Evolutionary conservation across 2,329 filamentous ascomycete genomes (phyloP).

Genomic region (Magnaporthales sp.): DNA sequence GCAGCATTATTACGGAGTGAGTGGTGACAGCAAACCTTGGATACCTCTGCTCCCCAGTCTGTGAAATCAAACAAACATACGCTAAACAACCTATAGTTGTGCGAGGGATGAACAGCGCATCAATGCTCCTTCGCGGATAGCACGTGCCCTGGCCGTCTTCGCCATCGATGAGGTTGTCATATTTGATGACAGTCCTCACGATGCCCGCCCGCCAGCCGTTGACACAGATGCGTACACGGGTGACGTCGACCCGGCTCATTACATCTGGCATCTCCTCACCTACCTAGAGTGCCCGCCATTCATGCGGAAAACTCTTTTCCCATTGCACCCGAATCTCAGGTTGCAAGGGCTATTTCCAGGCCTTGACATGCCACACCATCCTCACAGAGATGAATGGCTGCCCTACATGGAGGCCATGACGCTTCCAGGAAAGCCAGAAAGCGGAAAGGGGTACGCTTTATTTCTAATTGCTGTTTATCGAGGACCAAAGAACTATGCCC

Average conservation of each 20-base stretch:
- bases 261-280: constrained; percentile 67
- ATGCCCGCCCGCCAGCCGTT: constrained; percentile 35
- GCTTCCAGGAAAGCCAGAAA: constrained; percentile 32
- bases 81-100: constrained; percentile 37
- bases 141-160: constrained; percentile 74
- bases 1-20: constrained; percentile 69
- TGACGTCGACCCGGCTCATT: constrained; percentile 68
- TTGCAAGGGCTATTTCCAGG: constrained; percentile 66
- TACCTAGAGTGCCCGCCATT: constrained; percentile 82
- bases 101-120: constrained; percentile 69
- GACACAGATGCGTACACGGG: constrained; percentile 54
- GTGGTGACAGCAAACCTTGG: constrained; percentile 12
- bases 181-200: constrained; percentile 59
- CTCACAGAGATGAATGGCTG: constrained; percentile 68
- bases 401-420: constrained; percentile 73
- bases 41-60: too few species aligned
- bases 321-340: constrained; percentile 68
- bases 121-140: constrained; percentile 63
- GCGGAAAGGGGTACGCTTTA: constrained; percentile 24
- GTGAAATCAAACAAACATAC: background rate
- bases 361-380: constrained; percentile 79
- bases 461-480: background rate
- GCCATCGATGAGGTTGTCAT: constrained; percentile 77
- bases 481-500: too few species aligned
- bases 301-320: constrained; percentile 67